These are phyloP conservation scores for Aphanoascus verrucosus DNA, from an alignment of 2,329 filamentous ascomycete genomes.

Conservation along the genomic window DNA sequence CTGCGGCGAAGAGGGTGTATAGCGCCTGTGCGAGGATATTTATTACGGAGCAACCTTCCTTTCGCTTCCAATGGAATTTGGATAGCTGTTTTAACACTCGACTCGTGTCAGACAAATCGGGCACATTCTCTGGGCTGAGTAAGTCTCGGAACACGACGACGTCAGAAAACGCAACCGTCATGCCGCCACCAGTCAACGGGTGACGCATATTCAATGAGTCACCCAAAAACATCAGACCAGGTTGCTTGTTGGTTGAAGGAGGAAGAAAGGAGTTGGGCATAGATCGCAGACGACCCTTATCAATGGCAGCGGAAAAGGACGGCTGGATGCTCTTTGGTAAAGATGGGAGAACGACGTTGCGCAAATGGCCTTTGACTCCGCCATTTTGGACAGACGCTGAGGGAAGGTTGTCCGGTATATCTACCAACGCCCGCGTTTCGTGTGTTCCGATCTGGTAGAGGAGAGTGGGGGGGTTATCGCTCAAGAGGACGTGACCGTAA, in stretches of 20 bases:
- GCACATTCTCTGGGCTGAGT: constrained; percentile 58
- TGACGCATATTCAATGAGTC: constrained; percentile 99
- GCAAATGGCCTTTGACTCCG: constrained; percentile 74
- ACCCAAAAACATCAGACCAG: constrained; percentile 70
- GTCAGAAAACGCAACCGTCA: constrained; percentile 96
- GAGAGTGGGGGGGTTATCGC: constrained; percentile 65
- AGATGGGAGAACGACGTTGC: constrained; percentile 65
- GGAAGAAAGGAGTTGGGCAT: constrained; percentile 98
- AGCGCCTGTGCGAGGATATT: constrained; percentile 96
- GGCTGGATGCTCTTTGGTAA: constrained; percentile 63
- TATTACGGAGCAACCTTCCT: constrained; percentile 73
- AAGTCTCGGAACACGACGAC: constrained; percentile 66
- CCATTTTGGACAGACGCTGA: constrained; percentile 63
- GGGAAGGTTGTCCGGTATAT: constrained; percentile 68
- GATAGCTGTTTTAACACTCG: constrained; percentile 59
- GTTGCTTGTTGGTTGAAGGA: constrained; percentile 58
- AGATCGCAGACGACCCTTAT: constrained; percentile 64
- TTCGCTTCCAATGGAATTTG: constrained; percentile 77
- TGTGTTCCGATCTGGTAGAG: constrained; percentile 95
- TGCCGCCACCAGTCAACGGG: constrained; percentile 89
- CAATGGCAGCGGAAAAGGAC: constrained; percentile 64
- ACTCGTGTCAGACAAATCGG: constrained; percentile 55
- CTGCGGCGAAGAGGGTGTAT: constrained; percentile 80
- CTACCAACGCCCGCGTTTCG: constrained; percentile 82
- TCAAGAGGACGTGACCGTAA: constrained; percentile 82